These are phyloP conservation scores for Suillus placidus DNA, from an alignment of 768 basidiomycete genomes.

Conservation along the genomic window DNA sequence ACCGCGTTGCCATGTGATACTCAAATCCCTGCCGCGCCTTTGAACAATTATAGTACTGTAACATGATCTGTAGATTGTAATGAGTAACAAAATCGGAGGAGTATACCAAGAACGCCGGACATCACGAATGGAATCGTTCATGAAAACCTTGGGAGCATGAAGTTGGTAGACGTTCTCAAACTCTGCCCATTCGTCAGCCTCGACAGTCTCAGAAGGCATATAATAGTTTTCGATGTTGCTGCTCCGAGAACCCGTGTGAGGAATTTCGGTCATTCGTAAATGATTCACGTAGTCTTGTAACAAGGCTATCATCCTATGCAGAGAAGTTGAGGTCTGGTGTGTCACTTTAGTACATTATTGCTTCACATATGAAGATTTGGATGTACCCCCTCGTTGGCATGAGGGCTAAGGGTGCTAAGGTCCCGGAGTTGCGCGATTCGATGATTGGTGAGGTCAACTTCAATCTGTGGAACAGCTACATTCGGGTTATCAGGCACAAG, in stretches of 20 bases:
- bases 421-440: conserved; percentile 54
- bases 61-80: conserved; percentile 59
- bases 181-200: conserved; percentile 70
- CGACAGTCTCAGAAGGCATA: conserved; percentile 68
- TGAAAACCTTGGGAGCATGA: conserved; percentile 80
- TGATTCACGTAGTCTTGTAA: conserved; percentile 63
- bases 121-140: conserved; percentile 78
- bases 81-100: conserved; percentile 16
- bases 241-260: conserved; percentile 32
- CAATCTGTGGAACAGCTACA: conserved; percentile 64
- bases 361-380: neutral
- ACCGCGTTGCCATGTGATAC: conserved; percentile 88
- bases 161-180: conserved; percentile 93
- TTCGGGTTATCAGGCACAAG: conserved; percentile 9
- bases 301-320: conserved; percentile 56
- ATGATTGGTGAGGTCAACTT: conserved; percentile 57
- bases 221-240: conserved; percentile 53
- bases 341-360: conserved; percentile 8
- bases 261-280: conserved; percentile 49
- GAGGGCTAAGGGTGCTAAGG: conserved; percentile 17
- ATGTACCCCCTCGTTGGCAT: conserved; percentile 21
- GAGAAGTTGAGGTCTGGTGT: conserved; percentile 28
- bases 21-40: conserved; percentile 76
- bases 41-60: conserved; percentile 87
- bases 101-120: conserved; percentile 45